Evolutionary conservation across 2,329 filamentous ascomycete genomes (phyloP).

Genomic region (Fusarium nanum): DNA sequence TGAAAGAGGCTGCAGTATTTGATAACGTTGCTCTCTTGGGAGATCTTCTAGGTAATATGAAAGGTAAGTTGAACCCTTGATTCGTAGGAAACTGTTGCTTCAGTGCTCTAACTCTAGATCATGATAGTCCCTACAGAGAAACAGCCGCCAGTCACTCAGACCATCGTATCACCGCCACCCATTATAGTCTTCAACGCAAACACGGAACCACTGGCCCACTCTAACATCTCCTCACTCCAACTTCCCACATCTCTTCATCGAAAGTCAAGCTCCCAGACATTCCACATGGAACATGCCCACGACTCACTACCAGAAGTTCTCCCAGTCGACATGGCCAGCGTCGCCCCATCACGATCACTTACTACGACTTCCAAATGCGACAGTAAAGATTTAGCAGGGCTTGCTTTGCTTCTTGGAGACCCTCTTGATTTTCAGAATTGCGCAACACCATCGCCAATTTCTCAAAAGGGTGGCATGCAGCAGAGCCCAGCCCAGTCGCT

Average conservation of each 20-base stretch:
- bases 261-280: constrained; percentile 4
- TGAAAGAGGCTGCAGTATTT: constrained; percentile 9
- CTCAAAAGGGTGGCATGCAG: neutral
- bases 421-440: neutral
- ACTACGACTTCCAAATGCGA: neutral
- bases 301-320: constrained; percentile 24
- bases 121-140: neutral
- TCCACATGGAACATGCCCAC: neutral
- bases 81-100: no score
- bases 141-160: neutral
- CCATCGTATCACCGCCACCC: neutral
- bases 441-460: neutral
- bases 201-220: neutral
- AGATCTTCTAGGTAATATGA: constrained; percentile 25
- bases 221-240: neutral
- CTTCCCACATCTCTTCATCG: neutral
- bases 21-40: constrained; percentile 38
- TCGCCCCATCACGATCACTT: neutral
- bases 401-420: constrained; percentile 21
- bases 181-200: neutral
- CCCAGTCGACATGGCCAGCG: constrained; percentile 12
- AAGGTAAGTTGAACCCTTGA: neutral
- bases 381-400: constrained; percentile 7
- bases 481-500: neutral
- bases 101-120: neutral